Evolutionary conservation across 257 asterid genomes (phyloP).

Genomic region (Plantago ovata): DNA sequence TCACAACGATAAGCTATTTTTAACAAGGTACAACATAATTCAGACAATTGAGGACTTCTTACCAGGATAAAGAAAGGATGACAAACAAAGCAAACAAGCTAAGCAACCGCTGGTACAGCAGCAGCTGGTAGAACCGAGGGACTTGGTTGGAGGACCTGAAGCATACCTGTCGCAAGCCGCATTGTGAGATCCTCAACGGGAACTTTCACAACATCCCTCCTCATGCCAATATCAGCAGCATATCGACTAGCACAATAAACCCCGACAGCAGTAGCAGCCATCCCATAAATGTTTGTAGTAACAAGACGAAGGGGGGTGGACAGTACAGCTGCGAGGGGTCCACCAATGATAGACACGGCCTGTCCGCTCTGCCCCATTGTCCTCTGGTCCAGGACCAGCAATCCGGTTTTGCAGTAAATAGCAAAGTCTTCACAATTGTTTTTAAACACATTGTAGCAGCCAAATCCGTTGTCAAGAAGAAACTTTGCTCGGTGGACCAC

Average conservation of each 20-base stretch:
- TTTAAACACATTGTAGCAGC: conserved; percentile 76
- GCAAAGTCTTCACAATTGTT: conserved; percentile 96
- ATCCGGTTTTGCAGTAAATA: conserved; percentile 90
- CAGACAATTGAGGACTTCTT: no score
- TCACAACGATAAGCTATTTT: no score
- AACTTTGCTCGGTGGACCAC: conserved; percentile 77
- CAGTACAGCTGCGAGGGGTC: conserved; percentile 79
- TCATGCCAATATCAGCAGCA: conserved; percentile 87
- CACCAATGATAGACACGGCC: conserved; percentile 79
- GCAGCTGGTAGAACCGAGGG: conserved; percentile 32
- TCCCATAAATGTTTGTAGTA: conserved; percentile 63
- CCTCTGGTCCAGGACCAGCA: conserved; percentile 66
- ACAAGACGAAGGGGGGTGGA: conserved; percentile 73
- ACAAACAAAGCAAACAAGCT: no score
- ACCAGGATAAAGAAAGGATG: no score
- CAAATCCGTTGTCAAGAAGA: conserved; percentile 80
- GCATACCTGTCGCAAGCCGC: conserved; percentile 48
- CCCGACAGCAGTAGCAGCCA: conserved; percentile 71
- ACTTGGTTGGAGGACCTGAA: conserved; percentile 51
- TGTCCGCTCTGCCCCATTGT: conserved; percentile 93
- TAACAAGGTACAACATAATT: no score
- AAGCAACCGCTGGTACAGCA: conserved; percentile 23
- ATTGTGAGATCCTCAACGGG: conserved; percentile 67
- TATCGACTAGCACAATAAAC: conserved; percentile 83
- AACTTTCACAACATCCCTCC: conserved; percentile 71